A percentile compares a stretch with the other conserved stretches of the same genome.
Evolutionary conservation across 2,329 filamentous ascomycete species (phyloP).

Genomic region (Talaromyces marneffei): DNA sequence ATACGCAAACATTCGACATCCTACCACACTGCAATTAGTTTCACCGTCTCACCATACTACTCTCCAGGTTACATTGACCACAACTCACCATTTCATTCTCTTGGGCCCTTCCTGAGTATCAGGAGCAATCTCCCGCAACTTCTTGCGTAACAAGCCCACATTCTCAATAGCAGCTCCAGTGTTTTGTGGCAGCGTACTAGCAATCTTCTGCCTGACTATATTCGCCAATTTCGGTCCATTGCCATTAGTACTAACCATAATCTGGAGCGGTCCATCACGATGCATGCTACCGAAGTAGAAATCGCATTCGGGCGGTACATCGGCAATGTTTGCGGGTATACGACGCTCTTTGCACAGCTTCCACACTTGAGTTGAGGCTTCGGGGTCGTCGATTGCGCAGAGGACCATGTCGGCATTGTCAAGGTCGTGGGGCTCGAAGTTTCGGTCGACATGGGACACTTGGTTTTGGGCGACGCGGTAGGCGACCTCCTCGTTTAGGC

Average conservation of each 20-base stretch:
- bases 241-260: slow-evolving; percentile 98
- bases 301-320: slow-evolving; percentile 93
- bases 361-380: slow-evolving; percentile 85
- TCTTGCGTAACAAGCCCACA: slow-evolving; percentile 72
- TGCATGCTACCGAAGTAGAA: slow-evolving; percentile 98
- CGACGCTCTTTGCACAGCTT: slow-evolving; percentile 80
- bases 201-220: slow-evolving; percentile 77
- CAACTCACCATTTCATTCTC: slow-evolving; percentile 73
- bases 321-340: slow-evolving; percentile 90
- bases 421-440: slow-evolving; percentile 81
- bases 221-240: slow-evolving; percentile 89
- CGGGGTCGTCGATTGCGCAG: slow-evolving; percentile 87
- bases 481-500: slow-evolving; percentile 82
- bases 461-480: slow-evolving; percentile 70
- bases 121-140: slow-evolving; percentile 72
- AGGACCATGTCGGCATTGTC: slow-evolving; percentile 81
- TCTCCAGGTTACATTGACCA: not conserved
- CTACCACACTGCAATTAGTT: slow-evolving; percentile 39
- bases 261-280: slow-evolving; percentile 87
- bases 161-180: slow-evolving; percentile 80
- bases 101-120: slow-evolving; percentile 68
- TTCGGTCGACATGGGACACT: slow-evolving; percentile 72
- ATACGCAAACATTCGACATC: slow-evolving; percentile 90
- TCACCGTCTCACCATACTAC: not conserved
- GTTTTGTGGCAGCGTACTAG: slow-evolving; percentile 65